Percentiles rank a stretch among this genome's conserved stretches.
phyloP scores from a whole-genome alignment of 805 yeast species.

The Saccharomyces eubayanus region DNA sequence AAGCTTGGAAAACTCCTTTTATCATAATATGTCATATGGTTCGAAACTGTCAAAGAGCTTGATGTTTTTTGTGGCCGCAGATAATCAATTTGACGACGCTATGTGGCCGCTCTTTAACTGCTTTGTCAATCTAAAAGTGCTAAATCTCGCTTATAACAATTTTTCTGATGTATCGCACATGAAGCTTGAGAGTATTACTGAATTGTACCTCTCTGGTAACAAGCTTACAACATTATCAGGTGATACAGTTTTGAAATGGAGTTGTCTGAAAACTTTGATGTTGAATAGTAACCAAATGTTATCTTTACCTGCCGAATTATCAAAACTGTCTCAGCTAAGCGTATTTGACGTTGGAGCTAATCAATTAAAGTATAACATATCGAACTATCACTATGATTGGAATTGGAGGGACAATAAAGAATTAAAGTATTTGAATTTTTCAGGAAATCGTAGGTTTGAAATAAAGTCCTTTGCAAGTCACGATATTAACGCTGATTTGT shows the following conservation, averaged over 20 bases:
- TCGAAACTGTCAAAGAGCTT: slow-evolving; percentile 42
- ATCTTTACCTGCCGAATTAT: slow-evolving; percentile 80
- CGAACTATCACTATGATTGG: slow-evolving; percentile 96
- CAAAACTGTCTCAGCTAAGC: slow-evolving; percentile 53
- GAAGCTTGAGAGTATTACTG: slow-evolving; percentile 49
- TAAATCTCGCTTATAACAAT: slow-evolving; percentile 80
- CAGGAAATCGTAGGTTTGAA: slow-evolving; percentile 88
- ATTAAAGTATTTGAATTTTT: slow-evolving; percentile 73
- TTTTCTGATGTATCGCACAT: slow-evolving; percentile 74
- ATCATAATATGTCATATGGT: slow-evolving; percentile 39
- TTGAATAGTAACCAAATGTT: slow-evolving; percentile 80
- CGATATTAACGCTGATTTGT: slow-evolving; percentile 40
- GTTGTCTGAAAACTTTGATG: slow-evolving; percentile 50
- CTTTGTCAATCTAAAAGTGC: slow-evolving; percentile 46
- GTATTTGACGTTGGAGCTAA: slow-evolving; percentile 88
- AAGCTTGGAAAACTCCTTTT: slow-evolving; percentile 24
- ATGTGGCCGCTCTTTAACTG: slow-evolving; percentile 60
- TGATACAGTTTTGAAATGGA: slow-evolving; percentile 65
- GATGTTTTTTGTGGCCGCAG: slow-evolving; percentile 58
- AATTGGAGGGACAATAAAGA: slow-evolving; percentile 85
- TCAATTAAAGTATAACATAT: slow-evolving; percentile 80
- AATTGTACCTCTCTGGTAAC: slow-evolving; percentile 77
- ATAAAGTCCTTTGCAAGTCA: slow-evolving; percentile 53
- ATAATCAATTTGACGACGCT: slow-evolving; percentile 74
- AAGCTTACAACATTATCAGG: slow-evolving; percentile 69